A percentile compares a stretch with the other conserved stretches of the same genome.
These are phyloP conservation scores for Bathelium albidoporum DNA, from an alignment of 495 filamentous ascomycete species.

Conservation along the genomic window DNA sequence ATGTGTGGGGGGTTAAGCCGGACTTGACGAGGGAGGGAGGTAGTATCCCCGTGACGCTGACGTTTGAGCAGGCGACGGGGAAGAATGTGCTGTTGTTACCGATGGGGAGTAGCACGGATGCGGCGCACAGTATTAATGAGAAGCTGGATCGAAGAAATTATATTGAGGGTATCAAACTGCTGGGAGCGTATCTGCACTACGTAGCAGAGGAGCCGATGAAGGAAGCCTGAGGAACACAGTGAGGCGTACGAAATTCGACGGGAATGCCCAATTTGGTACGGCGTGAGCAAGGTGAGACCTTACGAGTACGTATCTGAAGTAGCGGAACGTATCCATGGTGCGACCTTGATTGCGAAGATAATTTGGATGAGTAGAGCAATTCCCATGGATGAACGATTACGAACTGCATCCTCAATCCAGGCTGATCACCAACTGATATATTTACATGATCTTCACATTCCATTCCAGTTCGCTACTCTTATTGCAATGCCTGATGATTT, in stretches of 20 bases:
- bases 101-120: slow-evolving; percentile 95
- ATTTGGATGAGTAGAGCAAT: too few relatives aligned
- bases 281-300: background rate
- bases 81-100: slow-evolving; percentile 95
- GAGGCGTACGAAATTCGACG: background rate
- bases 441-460: too few relatives aligned
- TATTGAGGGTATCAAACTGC: slow-evolving; percentile 92
- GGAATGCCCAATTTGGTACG: background rate
- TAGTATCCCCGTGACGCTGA: slow-evolving; percentile 91
- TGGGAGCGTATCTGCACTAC: slow-evolving; percentile 94
- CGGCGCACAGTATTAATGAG: slow-evolving; percentile 94
- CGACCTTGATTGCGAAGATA: too few relatives aligned
- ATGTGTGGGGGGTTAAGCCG: slow-evolving; percentile 83
- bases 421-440: too few relatives aligned
- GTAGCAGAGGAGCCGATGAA: slow-evolving; percentile 76
- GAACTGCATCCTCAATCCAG: too few relatives aligned
- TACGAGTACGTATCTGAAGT: background rate
- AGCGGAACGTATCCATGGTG: background rate
- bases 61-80: slow-evolving; percentile 94
- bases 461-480: too few relatives aligned
- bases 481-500: too few relatives aligned
- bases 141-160: slow-evolving; percentile 96
- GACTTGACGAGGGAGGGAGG: slow-evolving; percentile 96
- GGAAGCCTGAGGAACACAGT: background rate
- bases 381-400: too few relatives aligned